Evolutionary conservation across 192 early-diverging fungal species (phyloP).

Genomic region (Rhizoclosmatium sp.): DNA sequence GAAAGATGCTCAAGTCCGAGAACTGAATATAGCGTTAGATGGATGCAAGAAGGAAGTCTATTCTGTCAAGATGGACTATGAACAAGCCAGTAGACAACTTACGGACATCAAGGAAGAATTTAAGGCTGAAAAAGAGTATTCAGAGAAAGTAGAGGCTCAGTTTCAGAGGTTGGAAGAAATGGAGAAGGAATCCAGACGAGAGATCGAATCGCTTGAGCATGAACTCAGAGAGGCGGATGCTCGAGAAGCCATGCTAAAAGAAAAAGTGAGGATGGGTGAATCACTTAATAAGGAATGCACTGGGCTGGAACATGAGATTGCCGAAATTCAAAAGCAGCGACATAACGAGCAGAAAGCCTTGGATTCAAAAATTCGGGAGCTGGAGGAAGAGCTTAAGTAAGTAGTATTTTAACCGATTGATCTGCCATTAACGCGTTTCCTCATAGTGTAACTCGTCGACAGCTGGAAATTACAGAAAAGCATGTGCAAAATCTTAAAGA

Average conservation of each 20-base stretch:
- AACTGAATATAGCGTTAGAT: not conserved
- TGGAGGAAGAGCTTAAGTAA: slow-evolving; percentile 19
- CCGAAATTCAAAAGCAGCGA: slow-evolving; percentile 14
- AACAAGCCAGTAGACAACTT: not conserved
- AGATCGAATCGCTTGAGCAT: not conserved
- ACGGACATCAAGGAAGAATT: not conserved
- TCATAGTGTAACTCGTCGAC: not conserved
- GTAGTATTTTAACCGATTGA: not conserved
- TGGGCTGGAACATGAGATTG: slow-evolving; percentile 13
- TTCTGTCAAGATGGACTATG: not conserved
- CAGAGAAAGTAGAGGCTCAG: not conserved
- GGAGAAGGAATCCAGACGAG: not conserved
- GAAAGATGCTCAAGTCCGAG: not conserved
- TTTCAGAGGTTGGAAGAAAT: slow-evolving; percentile 11
- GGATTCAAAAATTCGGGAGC: slow-evolving; percentile 3
- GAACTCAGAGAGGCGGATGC: not conserved
- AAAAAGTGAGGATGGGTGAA: not conserved
- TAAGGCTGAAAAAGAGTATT: not conserved
- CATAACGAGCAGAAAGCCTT: slow-evolving; percentile 10
- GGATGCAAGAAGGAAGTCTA: slow-evolving; percentile 1
- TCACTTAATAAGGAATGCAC: not conserved
- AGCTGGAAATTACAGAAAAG: slow-evolving; percentile 19
- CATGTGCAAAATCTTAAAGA: slow-evolving; percentile 11
- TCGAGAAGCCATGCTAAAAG: not conserved
- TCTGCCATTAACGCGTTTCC: not conserved